Conservation (phyloP, 139 green algal genomes). For the Pleodorina starrii region DNA sequence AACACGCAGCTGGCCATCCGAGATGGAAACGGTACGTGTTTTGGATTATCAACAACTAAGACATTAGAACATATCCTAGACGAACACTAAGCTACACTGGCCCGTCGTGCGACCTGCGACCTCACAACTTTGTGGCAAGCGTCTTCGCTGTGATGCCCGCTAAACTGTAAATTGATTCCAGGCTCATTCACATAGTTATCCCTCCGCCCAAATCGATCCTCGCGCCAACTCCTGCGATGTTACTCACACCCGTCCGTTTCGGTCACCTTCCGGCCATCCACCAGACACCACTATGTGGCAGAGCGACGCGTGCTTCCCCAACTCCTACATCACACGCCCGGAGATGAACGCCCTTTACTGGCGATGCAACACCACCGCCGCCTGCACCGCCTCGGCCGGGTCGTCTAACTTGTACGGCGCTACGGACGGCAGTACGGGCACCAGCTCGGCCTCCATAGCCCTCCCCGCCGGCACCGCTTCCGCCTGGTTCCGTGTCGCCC, state of each 20-base stretch:
- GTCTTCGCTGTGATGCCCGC: no score
- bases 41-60: no score
- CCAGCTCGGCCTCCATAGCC: not conserved
- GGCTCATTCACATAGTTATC: no score
- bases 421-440: not conserved
- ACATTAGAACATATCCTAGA: not conserved
- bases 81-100: no score
- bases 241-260: no score
- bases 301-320: conserved; percentile 27
- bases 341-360: conserved; percentile 3
- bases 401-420: not conserved
- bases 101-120: no score
- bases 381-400: not conserved
- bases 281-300: conserved; percentile 49
- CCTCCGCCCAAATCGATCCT: no score
- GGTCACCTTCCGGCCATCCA: no score
- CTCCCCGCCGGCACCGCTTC: not conserved
- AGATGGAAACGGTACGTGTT: not conserved
- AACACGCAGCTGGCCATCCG: not conserved
- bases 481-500: conserved; percentile 15
- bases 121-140: no score
- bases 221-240: no score
- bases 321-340: conserved; percentile 9
- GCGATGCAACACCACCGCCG: not conserved
- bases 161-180: no score